Evolutionary conservation across 139 green algal species (phyloP).

Genomic region (Chlorella vulgaris): DNA sequence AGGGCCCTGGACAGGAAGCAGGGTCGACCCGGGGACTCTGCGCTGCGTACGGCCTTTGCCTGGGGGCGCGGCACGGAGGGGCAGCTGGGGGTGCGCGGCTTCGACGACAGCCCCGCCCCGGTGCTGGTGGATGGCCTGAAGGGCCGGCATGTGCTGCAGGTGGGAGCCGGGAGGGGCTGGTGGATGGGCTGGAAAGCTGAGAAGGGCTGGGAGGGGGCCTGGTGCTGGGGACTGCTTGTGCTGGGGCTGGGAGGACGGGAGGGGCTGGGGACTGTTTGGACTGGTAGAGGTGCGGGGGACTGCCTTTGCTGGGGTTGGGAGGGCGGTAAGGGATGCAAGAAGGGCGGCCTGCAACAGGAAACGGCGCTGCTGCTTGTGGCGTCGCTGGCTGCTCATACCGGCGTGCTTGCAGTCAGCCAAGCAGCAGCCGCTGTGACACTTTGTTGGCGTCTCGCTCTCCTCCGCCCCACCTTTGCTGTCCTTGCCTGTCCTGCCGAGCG

Average conservation of each 20-base stretch:
- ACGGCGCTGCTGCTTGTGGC: no score
- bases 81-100: constrained; percentile 69
- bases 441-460: no score
- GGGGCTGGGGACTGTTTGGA: background rate
- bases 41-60: constrained; percentile 53
- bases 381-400: no score
- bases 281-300: background rate
- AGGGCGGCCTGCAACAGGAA: no score
- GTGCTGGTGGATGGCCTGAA: constrained; percentile 51
- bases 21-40: constrained; percentile 6
- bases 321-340: no score
- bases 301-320: no score
- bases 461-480: no score
- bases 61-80: constrained; percentile 76
- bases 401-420: no score
- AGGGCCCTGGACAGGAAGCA: constrained; percentile 42
- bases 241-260: no score
- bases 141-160: constrained; percentile 48
- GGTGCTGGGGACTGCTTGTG: background rate
- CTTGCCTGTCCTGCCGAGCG: no score
- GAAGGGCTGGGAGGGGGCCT: background rate
- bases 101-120: constrained; percentile 56
- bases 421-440: no score
- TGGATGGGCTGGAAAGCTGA: background rate
- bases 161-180: background rate